Percentiles rank a stretch among this genome's conserved stretches.
Evolutionary conservation across 768 basidiomycete genomes (phyloP).

Genomic region (Suillus paluster): DNA sequence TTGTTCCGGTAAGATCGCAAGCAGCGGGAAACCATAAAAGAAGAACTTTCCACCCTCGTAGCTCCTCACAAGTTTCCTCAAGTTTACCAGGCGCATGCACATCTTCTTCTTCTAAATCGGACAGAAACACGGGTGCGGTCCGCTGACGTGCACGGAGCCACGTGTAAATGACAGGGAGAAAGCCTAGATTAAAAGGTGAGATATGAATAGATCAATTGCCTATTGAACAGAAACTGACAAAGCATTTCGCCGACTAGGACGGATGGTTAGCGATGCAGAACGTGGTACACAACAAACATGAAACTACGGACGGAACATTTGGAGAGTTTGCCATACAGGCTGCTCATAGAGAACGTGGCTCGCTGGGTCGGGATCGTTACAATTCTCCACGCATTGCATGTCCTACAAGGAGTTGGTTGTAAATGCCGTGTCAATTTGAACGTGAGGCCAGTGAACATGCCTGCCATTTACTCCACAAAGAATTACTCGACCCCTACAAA

Average conservation of each 20-base stretch:
- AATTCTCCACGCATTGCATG: constrained; percentile 99
- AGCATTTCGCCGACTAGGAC: constrained; percentile 89
- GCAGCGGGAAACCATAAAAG: constrained; percentile 88
- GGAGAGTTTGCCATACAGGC: constrained; percentile 90
- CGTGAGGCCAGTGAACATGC: constrained; percentile 38
- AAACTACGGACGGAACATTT: constrained; percentile 78
- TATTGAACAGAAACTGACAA: constrained; percentile 55
- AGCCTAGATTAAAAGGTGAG: constrained; percentile 55
- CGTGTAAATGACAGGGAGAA: constrained; percentile 81
- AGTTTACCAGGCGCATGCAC: constrained; percentile 39
- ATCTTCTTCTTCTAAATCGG: constrained; percentile 53
- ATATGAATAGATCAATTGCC: constrained; percentile 16
- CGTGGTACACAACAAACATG: constrained; percentile 12
- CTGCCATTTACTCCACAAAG: constrained; percentile 86
- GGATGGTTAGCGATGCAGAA: constrained; percentile 40
- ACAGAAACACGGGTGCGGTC: constrained; percentile 55
- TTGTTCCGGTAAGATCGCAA: constrained; percentile 91
- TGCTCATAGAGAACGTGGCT: constrained; percentile 86
- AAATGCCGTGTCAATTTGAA: constrained; percentile 11
- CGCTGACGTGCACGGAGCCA: constrained; percentile 56
- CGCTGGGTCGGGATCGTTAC: constrained; percentile 62
- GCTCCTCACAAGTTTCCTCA: constrained; percentile 39
- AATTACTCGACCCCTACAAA: constrained; percentile 75
- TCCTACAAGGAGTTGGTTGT: constrained; percentile 51
- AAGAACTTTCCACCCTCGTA: constrained; percentile 71